Base-by-base conservation (phyloP, 345 rosid genomes). In the Moricandia moricandioides region DNA sequence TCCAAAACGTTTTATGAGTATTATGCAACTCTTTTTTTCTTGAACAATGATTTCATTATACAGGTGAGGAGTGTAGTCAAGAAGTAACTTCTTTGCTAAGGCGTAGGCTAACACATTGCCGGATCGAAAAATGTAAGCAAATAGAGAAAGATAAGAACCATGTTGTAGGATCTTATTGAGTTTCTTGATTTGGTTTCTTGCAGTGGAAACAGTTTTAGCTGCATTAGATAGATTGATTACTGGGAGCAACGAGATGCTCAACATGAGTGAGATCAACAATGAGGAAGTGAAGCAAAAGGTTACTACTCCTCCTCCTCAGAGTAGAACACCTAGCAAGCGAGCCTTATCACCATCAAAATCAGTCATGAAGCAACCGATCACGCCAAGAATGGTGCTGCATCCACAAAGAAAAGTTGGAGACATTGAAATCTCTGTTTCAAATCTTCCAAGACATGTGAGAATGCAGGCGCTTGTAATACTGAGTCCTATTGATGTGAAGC, bases 401-500 rank as follows among this genome's bases (percentile, higher is more conserved):
- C 55, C 75, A 30, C 70, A 72, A 1, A 76, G 55, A 40, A 56
- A 78, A 51, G 57, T 2, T 55, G 30, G 76, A 63, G 73, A 75
- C 26, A 30, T 70, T 65, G 26, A 17, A 24, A 65, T 49, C 27
- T 69, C 75, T 62, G 49, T 70, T n/a, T 81, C 84, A 18, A 69
- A 63, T 65, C 43, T 69, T 66, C 71, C 81, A 6, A 75, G 75
- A 71, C 70, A 80, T 26, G 58, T 73, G 17, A 70, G 89, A 64
- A 79, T 86, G 77, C 84, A 88, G 56, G 79, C 90, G 10, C 79
- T 85, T 14, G 92, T 83, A 14, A 90, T 87, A 64, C 69, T 88
- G 69, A 92, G 84, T 75, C 90, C 89, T 3, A 71, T 89, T 3
- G 92, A 88, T 18, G 57, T 84, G 57, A 88, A 90, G 78, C 83